These are phyloP conservation scores for Acanthamoeba healyi DNA, from an alignment of 208 protist species.

Conservation along the genomic window DNA sequence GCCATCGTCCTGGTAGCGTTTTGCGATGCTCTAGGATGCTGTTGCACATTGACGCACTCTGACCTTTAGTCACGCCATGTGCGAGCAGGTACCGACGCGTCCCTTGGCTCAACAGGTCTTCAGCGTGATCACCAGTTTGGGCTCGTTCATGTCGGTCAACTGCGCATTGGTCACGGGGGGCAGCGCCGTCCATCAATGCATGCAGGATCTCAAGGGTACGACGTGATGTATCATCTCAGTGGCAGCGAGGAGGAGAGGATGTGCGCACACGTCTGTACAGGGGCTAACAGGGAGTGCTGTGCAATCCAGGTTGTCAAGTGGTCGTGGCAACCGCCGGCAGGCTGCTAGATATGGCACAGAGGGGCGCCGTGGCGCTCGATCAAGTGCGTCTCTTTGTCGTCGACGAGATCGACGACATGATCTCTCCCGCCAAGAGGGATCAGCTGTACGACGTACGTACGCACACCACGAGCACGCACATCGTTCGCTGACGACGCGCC, in stretches of 20 bases:
- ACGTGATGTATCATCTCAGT: too few species aligned
- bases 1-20: conserved; percentile 94
- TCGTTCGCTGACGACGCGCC: neutral
- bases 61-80: too few species aligned
- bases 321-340: conserved; percentile 98
- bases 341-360: conserved; percentile 88
- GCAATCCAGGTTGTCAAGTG: conserved; percentile 85
- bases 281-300: neutral
- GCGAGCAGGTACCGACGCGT: conserved; percentile 93
- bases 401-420: conserved; percentile 93
- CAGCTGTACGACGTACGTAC: conserved; percentile 99
- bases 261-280: neutral
- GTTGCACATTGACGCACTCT: too few species aligned
- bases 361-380: neutral
- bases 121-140: conserved; percentile 91
- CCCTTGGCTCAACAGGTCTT: conserved; percentile 97
- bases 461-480: neutral
- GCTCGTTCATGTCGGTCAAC: conserved; percentile 84
- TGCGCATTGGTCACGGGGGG: conserved; percentile 95
- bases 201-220: conserved; percentile 86
- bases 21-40: too few species aligned
- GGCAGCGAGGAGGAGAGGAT: too few species aligned
- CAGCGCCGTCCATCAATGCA: conserved; percentile 96
- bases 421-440: conserved; percentile 89
- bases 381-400: conserved; percentile 30